A percentile compares a stretch with the other conserved stretches of the same genome.
These are phyloP conservation scores for Biscogniauxia marginata DNA, from an alignment of 2,329 filamentous ascomycete species.

Conservation along the genomic window DNA sequence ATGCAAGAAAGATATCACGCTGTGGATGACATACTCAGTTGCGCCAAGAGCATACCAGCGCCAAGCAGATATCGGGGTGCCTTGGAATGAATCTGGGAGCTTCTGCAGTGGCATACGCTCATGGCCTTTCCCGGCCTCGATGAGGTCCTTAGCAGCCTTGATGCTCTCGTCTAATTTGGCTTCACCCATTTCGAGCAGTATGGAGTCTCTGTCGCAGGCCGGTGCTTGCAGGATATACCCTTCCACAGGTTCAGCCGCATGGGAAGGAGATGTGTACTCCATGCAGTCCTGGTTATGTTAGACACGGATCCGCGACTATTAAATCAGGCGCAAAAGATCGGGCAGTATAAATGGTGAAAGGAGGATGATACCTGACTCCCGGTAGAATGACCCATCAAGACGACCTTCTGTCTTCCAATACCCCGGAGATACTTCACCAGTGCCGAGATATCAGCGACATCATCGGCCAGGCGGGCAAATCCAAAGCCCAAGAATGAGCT, in stretches of 20 bases:
- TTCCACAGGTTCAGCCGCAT: conserved; percentile 55
- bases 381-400: conserved; percentile 59
- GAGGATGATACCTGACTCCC: conserved; percentile 49
- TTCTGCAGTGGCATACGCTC: conserved; percentile 53
- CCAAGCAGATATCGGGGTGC: conserved; percentile 50
- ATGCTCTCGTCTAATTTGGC: conserved; percentile 45
- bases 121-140: conserved; percentile 51
- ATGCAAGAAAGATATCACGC: not conserved
- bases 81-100: conserved; percentile 39
- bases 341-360: too few relatives aligned
- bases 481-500: conserved; percentile 56
- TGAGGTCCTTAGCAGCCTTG: conserved; percentile 51
- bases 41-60: conserved; percentile 50
- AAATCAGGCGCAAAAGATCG: too few relatives aligned
- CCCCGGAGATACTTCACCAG: conserved; percentile 54
- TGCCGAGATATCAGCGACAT: conserved; percentile 53
- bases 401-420: conserved; percentile 49
- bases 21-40: conserved; percentile 44
- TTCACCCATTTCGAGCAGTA: conserved; percentile 45
- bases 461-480: conserved; percentile 47
- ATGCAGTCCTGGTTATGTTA: conserved; percentile 49
- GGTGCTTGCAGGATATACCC: conserved; percentile 79
- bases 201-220: conserved; percentile 71
- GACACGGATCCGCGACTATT: too few relatives aligned
- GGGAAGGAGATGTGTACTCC: conserved; percentile 48